Evolutionary conservation across 208 protist genomes (phyloP).

Genomic region (Leishmania martiniquensis): DNA sequence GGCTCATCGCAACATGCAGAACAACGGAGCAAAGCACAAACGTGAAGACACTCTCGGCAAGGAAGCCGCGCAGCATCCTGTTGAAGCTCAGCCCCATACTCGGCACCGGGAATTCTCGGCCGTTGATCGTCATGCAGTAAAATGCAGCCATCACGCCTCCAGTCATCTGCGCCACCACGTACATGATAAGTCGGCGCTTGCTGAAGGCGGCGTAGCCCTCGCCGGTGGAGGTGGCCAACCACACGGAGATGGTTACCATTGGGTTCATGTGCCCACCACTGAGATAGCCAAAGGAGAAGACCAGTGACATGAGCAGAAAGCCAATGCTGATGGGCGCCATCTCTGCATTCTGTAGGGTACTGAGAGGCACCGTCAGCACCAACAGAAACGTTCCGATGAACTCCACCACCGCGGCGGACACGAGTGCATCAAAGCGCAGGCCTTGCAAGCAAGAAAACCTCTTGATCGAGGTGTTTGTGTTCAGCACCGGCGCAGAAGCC

Average conservation of each 20-base stretch:
- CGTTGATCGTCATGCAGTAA: slow-evolving; percentile 71
- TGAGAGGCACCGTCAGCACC: slow-evolving; percentile 77
- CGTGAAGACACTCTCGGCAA: slow-evolving; percentile 80
- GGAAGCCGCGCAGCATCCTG: slow-evolving; percentile 69
- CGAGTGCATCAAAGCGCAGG: slow-evolving; percentile 60
- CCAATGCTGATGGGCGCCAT: slow-evolving; percentile 75
- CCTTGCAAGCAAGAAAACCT: slow-evolving; percentile 58
- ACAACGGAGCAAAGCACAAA: slow-evolving; percentile 83
- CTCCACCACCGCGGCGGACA: slow-evolving; percentile 77
- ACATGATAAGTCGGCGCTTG: slow-evolving; percentile 62
- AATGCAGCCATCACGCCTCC: slow-evolving; percentile 63
- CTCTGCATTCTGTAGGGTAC: slow-evolving; percentile 57
- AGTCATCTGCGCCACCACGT: slow-evolving; percentile 76
- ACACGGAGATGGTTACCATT: slow-evolving; percentile 80
- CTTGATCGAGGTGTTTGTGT: slow-evolving; percentile 36
- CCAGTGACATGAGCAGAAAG: slow-evolving; percentile 76
- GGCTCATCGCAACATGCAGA: slow-evolving; percentile 73
- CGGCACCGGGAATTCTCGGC: slow-evolving; percentile 59
- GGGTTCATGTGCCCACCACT: slow-evolving; percentile 87
- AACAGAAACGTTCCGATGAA: slow-evolving; percentile 85
- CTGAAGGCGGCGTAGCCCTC: slow-evolving; percentile 46
- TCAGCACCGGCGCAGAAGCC: slow-evolving; percentile 11
- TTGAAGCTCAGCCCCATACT: slow-evolving; percentile 68
- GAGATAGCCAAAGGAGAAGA: slow-evolving; percentile 85
- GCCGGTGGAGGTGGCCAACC: slow-evolving; percentile 52